Percentiles rank a stretch among this genome's conserved stretches.
Conservation (phyloP, 139 green algal genomes). For the Chlamydomonas sp. region DNA sequence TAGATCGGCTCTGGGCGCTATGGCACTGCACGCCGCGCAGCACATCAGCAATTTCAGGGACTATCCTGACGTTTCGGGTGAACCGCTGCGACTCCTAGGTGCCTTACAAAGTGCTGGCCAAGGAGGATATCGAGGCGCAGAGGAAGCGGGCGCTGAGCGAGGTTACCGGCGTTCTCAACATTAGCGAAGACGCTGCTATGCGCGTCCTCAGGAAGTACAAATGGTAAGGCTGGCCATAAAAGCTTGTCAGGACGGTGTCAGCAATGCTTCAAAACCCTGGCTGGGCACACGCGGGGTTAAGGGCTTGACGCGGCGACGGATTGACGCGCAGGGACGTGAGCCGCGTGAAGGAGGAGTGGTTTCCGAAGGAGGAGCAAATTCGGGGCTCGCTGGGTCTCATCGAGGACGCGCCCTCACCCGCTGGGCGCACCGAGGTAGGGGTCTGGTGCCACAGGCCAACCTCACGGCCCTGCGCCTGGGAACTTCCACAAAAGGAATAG, state of each 20-base stretch:
- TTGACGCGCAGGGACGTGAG: slow-evolving; percentile 72
- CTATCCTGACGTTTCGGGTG: neutral
- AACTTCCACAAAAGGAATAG: neutral
- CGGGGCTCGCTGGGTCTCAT: slow-evolving; percentile 75
- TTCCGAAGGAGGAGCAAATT: slow-evolving; percentile 82
- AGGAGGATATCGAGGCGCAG: slow-evolving; percentile 49
- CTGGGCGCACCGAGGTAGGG: slow-evolving; percentile 9
- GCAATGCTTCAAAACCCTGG: neutral
- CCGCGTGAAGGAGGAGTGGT: slow-evolving; percentile 91
- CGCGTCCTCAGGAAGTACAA: slow-evolving; percentile 81
- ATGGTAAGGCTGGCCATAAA: slow-evolving; percentile 60
- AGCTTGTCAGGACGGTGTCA: neutral
- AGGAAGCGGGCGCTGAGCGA: slow-evolving; percentile 53
- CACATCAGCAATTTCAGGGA: no score
- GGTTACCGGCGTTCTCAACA: slow-evolving; percentile 67
- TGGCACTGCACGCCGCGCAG: no score
- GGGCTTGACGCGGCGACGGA: neutral
- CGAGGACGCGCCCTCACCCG: slow-evolving; percentile 41
- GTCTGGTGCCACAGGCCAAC: neutral
- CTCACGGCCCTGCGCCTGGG: neutral
- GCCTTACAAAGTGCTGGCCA: slow-evolving; percentile 46
- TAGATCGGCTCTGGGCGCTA: no score
- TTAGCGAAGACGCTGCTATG: slow-evolving; percentile 69
- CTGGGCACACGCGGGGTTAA: no score
- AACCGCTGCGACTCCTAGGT: slow-evolving; percentile 12